Percentiles rank a stretch among this genome's conserved stretches.
Conservation (phyloP, 2,329 filamentous ascomycete species). For the Scortechinia acanthostroma region DNA sequence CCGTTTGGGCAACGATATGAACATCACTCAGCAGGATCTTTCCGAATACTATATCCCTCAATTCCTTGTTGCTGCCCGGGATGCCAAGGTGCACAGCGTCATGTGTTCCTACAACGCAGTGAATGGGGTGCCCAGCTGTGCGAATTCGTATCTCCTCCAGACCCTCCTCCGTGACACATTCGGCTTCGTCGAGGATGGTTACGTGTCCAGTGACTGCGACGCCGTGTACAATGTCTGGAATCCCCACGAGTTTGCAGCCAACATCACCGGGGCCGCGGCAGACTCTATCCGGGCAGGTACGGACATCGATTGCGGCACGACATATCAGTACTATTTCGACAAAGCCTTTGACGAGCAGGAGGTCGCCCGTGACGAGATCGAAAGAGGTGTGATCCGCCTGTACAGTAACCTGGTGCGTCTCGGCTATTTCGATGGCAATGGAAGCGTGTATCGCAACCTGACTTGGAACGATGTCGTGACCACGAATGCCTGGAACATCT, state of each 20-base stretch:
- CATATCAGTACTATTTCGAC: slow-evolving; percentile 1
- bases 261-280: neutral
- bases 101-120: neutral
- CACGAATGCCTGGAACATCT: neutral
- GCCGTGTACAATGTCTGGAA: neutral
- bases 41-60: slow-evolving; percentile 1
- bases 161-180: neutral
- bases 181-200: neutral
- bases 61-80: neutral
- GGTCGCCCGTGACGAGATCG: neutral
- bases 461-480: neutral
- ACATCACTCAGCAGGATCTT: neutral
- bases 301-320: neutral
- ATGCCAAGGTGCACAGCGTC: neutral
- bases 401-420: neutral
- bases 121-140: neutral
- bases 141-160: neutral
- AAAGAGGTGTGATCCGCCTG: neutral
- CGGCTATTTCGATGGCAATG: neutral
- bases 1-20: slow-evolving; percentile 1
- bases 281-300: slow-evolving; percentile 1
- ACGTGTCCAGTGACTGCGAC: neutral
- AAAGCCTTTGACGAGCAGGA: neutral
- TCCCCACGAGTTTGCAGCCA: neutral
- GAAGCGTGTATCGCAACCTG: neutral